These are phyloP conservation scores for Myxozyma melibiosi DNA, from an alignment of 805 yeast species.

Conservation along the genomic window DNA sequence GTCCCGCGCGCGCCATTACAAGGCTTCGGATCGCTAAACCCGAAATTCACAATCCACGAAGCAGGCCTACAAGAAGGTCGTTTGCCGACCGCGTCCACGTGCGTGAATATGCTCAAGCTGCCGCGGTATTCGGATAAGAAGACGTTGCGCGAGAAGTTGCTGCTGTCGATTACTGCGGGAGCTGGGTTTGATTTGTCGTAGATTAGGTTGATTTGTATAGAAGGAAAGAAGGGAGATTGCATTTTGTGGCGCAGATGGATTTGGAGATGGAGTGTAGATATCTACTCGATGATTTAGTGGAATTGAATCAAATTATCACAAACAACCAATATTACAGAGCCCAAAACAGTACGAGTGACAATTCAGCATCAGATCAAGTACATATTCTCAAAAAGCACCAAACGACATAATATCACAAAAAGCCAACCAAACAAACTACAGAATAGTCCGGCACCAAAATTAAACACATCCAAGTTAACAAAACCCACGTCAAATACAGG, in stretches of 20 bases:
- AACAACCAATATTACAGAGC: too few species aligned
- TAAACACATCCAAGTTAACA: too few species aligned
- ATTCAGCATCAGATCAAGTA: too few species aligned
- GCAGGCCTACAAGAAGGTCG: conserved; percentile 59
- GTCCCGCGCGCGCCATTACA: conserved; percentile 88
- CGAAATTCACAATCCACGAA: conserved; percentile 77
- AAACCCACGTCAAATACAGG: too few species aligned
- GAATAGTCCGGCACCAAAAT: too few species aligned
- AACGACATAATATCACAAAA: too few species aligned
- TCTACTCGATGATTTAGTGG: too few species aligned
- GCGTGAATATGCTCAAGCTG: conserved; percentile 81
- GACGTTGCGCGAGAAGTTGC: conserved; percentile 60
- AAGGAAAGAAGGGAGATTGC: background rate
- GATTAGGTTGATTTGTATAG: background rate
- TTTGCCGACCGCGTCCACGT: conserved; percentile 90
- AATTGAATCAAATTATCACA: too few species aligned
- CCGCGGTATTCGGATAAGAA: conserved; percentile 76
- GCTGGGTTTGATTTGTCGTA: conserved; percentile 85
- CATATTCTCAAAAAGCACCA: too few species aligned
- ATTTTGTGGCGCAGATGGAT: background rate
- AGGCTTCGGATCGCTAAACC: conserved; percentile 75
- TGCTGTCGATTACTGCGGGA: conserved; percentile 77
- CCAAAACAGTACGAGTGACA: too few species aligned
- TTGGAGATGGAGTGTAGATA: background rate
- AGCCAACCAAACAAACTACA: too few species aligned